Base-by-base conservation (phyloP, 1,284 basidiomycete genomes). In the Microbotryum intermedium region DNA sequence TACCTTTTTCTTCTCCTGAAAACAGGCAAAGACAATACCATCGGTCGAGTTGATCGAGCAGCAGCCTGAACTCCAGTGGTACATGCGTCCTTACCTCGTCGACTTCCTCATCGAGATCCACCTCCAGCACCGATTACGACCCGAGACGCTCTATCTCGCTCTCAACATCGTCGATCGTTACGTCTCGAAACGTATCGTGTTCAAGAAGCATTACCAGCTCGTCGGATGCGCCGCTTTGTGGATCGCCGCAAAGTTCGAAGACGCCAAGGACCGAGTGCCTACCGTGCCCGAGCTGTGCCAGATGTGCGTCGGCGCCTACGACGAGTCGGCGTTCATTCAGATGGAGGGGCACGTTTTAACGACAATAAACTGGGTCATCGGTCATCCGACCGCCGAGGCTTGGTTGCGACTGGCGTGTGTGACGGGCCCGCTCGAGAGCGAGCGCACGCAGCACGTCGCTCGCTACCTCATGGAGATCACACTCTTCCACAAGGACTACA, bases 221-320 rank as follows among this genome's bases (percentile, higher is more conserved):
- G 94, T 98, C 56, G 95, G 95, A 39, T 98, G 95, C 57, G 90
- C 94, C 16, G 92, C 95, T 23, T 82, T 99, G 6, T 94, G 94
- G 91, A 97, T 98, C 70, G 95, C 95, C 6, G 89, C 95, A 71
- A 99, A 99, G 78, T 99, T 95, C 72, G 95, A 99, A 77, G 95
- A 99, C 73, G 87, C 93, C 47, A 98, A 99, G 78, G 94, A 98
- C 74, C 89, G 91, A 62, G 92, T 98, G 2, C 95, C 95, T 11
- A 88, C 90, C 2, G 88, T 97, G 9, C 84, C 88, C 71, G 94
- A 98, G 70, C 84, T 99, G 59, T 86, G 85, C 58, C 87, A 91
- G 72, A 92, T 97, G 77, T 98, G 70, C 62, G 70, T 66, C 62
- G 59, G 65, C 57, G 71, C 71, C 25, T 72, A 72, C 64, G 71